A percentile compares a stretch with the other conserved stretches of the same genome.
phyloP scores from a whole-genome alignment of 192 early-diverging fungal genomes.

The Coemansia sp. region DNA sequence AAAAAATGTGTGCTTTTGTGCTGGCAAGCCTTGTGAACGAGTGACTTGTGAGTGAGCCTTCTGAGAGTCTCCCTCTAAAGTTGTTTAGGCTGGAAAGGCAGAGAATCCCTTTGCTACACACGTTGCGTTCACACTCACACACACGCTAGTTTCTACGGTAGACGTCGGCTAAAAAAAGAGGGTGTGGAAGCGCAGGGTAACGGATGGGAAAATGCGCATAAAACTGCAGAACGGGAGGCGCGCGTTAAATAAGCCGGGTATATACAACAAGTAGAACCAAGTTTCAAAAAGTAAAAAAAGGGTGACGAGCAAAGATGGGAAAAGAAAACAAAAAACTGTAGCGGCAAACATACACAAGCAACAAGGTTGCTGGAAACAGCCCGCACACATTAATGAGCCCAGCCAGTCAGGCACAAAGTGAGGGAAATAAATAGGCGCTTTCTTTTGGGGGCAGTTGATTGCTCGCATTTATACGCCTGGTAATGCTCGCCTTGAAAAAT shows the following conservation, averaged over 20 bases:
- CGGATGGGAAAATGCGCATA: not conserved
- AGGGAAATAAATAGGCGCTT: not conserved
- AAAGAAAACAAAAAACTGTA: too few species aligned
- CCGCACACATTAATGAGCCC: not conserved
- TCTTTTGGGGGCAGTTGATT: not conserved
- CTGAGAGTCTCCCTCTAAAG: too few species aligned
- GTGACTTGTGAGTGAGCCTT: too few species aligned
- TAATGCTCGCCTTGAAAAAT: constrained; percentile 1
- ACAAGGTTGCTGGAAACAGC: not conserved
- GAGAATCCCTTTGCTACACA: not conserved
- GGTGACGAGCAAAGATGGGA: not conserved
- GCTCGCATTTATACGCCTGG: too few species aligned
- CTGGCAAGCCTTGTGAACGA: too few species aligned
- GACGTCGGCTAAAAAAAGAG: not conserved
- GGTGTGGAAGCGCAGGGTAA: not conserved
- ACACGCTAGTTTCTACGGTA: constrained; percentile 2
- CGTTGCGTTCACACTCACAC: not conserved
- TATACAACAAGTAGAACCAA: constrained; percentile 1
- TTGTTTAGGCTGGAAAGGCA: not conserved
- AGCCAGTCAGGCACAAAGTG: not conserved
- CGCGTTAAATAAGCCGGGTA: not conserved
- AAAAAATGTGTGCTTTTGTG: too few species aligned
- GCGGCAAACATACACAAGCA: too few species aligned
- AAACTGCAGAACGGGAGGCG: constrained; percentile 4
- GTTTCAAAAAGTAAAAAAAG: not conserved